These are phyloP conservation scores for Fusarium coffeatum DNA, from an alignment of 2,329 filamentous ascomycete species.

Conservation along the genomic window DNA sequence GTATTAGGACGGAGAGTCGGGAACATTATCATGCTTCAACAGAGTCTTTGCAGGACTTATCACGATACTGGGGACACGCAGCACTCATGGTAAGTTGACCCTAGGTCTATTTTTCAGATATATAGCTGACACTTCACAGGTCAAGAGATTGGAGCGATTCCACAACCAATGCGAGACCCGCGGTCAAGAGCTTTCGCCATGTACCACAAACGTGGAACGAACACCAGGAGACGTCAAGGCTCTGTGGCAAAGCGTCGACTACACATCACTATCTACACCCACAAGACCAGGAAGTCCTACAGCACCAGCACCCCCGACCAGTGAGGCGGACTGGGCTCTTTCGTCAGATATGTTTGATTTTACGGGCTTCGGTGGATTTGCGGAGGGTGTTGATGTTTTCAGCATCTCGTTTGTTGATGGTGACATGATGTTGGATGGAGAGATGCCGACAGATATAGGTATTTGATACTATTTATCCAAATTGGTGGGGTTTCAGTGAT, in stretches of 20 bases:
- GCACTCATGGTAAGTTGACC: slow-evolving; percentile 12
- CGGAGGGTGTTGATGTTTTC: slow-evolving; percentile 18
- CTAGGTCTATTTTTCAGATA: too few relatives aligned
- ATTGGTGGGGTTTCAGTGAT: too few relatives aligned
- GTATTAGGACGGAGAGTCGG: background rate
- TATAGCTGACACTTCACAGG: background rate
- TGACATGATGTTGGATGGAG: slow-evolving; percentile 6
- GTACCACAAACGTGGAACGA: background rate
- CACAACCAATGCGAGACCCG: slow-evolving; percentile 10
- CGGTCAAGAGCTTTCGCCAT: slow-evolving; percentile 12
- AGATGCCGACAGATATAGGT: background rate
- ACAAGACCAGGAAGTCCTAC: slow-evolving; percentile 15
- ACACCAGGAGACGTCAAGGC: slow-evolving; percentile 15
- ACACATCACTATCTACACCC: slow-evolving; percentile 14
- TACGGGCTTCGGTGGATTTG: slow-evolving; percentile 14
- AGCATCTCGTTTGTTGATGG: slow-evolving; percentile 24
- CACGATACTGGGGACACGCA: slow-evolving; percentile 13
- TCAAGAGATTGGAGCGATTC: slow-evolving; percentile 15
- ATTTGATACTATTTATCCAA: background rate
- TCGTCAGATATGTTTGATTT: slow-evolving; percentile 21
- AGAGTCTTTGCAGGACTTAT: slow-evolving; percentile 5
- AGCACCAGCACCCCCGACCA: background rate
- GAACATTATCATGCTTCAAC: background rate
- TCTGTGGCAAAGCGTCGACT: slow-evolving; percentile 23
- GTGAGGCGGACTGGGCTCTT: slow-evolving; percentile 1